Evolutionary conservation across 2,329 filamentous ascomycete genomes (phyloP).

Genomic region (Paradendryphiella salina): DNA sequence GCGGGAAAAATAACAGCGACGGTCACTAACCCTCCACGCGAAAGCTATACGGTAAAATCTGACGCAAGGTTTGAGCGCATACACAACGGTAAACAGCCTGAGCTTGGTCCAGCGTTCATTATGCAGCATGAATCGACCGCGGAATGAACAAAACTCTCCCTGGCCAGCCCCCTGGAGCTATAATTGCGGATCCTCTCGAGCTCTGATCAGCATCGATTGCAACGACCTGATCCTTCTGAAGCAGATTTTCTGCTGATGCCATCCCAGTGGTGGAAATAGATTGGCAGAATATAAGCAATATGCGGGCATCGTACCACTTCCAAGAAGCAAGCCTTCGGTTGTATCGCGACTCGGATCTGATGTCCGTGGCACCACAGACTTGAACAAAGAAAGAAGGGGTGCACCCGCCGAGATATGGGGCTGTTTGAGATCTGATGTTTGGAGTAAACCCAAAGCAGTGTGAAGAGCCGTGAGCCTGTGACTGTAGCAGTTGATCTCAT

Average conservation of each 20-base stretch:
- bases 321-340: conserved; percentile 22
- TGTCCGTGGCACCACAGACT: background rate
- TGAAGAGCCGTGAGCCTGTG: conserved; percentile 8
- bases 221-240: conserved; percentile 21
- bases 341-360: background rate
- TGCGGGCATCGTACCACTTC: conserved; percentile 39
- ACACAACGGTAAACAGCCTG: conserved; percentile 17
- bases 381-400: conserved; percentile 1
- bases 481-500: conserved; percentile 6
- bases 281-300: conserved; percentile 32
- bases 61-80: conserved; percentile 6
- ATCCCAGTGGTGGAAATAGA: conserved; percentile 36
- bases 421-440: conserved; percentile 7
- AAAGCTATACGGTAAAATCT: background rate
- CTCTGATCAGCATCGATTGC: conserved; percentile 33
- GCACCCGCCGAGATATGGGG: background rate
- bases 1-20: conserved; percentile 2
- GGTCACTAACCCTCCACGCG: conserved; percentile 1
- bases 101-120: conserved; percentile 25
- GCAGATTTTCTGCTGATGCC: conserved; percentile 15
- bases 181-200: conserved; percentile 24
- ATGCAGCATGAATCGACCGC: conserved; percentile 23
- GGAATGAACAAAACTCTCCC: conserved; percentile 22
- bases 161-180: conserved; percentile 16
- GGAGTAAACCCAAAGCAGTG: conserved; percentile 11